Base-by-base conservation (phyloP, 306 rosid species). In the Pterocarpus santalinus region DNA sequence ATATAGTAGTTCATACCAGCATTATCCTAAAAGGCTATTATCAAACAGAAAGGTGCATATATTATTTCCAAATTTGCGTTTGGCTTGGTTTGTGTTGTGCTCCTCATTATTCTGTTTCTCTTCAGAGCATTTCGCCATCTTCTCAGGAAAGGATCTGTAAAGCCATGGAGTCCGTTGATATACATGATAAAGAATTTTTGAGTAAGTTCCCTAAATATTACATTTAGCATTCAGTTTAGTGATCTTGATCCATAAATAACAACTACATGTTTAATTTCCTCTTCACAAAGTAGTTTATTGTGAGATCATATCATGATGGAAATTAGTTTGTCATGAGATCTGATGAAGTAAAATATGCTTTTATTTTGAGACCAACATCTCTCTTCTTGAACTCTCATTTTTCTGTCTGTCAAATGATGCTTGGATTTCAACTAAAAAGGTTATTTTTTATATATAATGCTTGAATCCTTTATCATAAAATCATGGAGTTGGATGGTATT, bases 81-180 rank as follows among this genome's bases (percentile, higher is more conserved):
- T 62, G 5, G 58, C 55, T 84, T 84, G 61, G 71, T 80, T 82
- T 56, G 36, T 79, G 63, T 75, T 63, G 49, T 84, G 81, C 65
- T 64, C 78, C 85, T 87, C 77, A 67, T 77, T 51, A 52, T 9
- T 22, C 76, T 66, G 75, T 81, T 90, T 85, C 70, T 65, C 61
- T 86, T 78, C 97, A 96, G 99, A 65, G 81, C 70, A 92, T 93
- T 86, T 93, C 98, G 1, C 95, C 98, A 67, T 72, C 87, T 62
- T 90, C 97, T 57, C 97, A 89, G 86, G 91, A 90, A 88, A 89
- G 80, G 86, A 80, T 92, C 69, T 91, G 94, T 73, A 85, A 89
- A 90, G 91, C 94, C 65, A 69, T 90, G 91, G 77, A 86, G 73
- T 87, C 91, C 43, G 36, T 88, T 62, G 90, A 85, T 69, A 73